Evolutionary conservation across 2,329 filamentous ascomycete genomes (phyloP).

Genomic region (Cercospora berteroae): DNA sequence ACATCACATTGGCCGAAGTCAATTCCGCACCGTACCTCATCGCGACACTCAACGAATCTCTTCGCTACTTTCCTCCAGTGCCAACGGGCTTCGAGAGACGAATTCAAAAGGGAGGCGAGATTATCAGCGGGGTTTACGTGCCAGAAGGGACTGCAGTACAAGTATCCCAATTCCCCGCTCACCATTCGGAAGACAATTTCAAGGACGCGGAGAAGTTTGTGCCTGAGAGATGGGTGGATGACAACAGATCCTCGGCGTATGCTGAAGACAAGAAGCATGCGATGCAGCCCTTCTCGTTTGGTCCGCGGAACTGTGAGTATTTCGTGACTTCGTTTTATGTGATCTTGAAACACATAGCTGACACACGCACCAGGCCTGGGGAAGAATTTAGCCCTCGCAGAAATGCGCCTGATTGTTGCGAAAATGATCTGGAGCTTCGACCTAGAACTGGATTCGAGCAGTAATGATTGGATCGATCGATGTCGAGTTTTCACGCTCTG

Average conservation of each 20-base stretch:
- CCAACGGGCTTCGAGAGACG: conserved; percentile 39
- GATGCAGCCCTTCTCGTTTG: conserved; percentile 36
- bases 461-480: conserved; percentile 10
- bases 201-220: conserved; percentile 29
- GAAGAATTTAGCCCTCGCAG: conserved; percentile 39
- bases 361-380: conserved; percentile 14
- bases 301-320: conserved; percentile 31
- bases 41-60: conserved; percentile 46
- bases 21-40: conserved; percentile 40
- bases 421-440: conserved; percentile 45
- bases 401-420: conserved; percentile 42
- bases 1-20: conserved; percentile 30
- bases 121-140: conserved; percentile 32
- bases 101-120: conserved; percentile 29
- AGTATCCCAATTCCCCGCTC: conserved; percentile 29
- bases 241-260: conserved; percentile 21
- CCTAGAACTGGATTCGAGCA: conserved; percentile 30
- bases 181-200: conserved; percentile 31
- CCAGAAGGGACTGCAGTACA: conserved; percentile 31
- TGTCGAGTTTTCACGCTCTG: conserved; percentile 25
- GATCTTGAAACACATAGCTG: conserved; percentile 18
- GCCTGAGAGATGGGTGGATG: conserved; percentile 36
- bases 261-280: conserved; percentile 30
- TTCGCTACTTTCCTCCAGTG: conserved; percentile 48
- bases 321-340: background rate